Evolutionary conservation across 441 rosid genomes (phyloP).

Genomic region (Populus hybrid): DNA sequence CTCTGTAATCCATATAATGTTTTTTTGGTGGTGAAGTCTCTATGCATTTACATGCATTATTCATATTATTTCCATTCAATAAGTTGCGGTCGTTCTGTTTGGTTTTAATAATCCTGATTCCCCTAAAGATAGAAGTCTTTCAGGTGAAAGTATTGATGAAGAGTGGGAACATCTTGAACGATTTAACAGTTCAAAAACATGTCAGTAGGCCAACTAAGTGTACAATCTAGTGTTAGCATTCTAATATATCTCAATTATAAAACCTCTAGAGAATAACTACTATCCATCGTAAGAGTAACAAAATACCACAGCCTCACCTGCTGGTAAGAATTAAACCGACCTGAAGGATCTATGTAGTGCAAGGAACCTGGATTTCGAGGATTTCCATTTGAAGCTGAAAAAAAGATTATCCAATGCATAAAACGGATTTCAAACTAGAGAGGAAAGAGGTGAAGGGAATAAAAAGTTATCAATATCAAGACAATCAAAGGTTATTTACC

Average conservation of each 20-base stretch:
- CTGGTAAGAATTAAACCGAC: conserved; percentile 75
- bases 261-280: neutral
- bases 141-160: neutral
- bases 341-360: conserved; percentile 79
- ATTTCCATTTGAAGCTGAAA: conserved; percentile 48
- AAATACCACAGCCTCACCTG: conserved; percentile 33
- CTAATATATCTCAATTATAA: neutral
- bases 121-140: neutral
- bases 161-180: neutral
- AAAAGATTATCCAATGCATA: neutral
- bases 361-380: conserved; percentile 59
- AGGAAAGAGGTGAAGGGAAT: neutral
- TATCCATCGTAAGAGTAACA: neutral
- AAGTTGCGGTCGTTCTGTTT: neutral
- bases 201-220: neutral
- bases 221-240: too few species aligned
- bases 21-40: neutral
- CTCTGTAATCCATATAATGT: too few species aligned
- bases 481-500: conserved; percentile 33
- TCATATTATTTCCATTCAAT: neutral
- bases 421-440: neutral
- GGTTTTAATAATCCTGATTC: neutral
- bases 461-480: neutral
- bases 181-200: neutral
- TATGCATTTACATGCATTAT: neutral